These are phyloP conservation scores for Pyricularia sp. DNA, from an alignment of 2,329 filamentous ascomycete species.

Conservation along the genomic window DNA sequence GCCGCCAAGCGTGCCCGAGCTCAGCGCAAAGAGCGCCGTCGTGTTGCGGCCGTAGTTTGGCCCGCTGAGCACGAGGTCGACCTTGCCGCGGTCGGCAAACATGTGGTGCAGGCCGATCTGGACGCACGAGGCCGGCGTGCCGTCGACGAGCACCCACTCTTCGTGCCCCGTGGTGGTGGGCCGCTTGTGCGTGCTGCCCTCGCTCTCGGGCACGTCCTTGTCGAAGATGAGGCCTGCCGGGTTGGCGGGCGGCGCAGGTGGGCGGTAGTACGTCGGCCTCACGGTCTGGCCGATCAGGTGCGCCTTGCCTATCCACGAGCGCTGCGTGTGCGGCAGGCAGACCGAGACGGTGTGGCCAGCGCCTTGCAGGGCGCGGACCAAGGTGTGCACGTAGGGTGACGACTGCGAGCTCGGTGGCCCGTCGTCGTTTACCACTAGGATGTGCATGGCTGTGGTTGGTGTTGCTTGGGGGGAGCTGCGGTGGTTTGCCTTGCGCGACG, in stretches of 20 bases:
- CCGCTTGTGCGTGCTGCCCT: slow-evolving; percentile 58
- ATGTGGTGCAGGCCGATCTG: slow-evolving; percentile 78
- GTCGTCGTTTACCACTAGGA: slow-evolving; percentile 68
- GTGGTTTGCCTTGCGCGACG: background rate
- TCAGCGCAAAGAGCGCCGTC: slow-evolving; percentile 69
- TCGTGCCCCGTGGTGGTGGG: slow-evolving; percentile 42
- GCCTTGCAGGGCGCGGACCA: slow-evolving; percentile 59
- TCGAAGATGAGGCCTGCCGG: slow-evolving; percentile 24
- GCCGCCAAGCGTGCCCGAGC: slow-evolving; percentile 67
- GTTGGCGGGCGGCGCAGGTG: slow-evolving; percentile 26
- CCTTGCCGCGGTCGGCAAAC: slow-evolving; percentile 59
- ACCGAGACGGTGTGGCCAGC: slow-evolving; percentile 86
- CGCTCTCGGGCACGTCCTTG: slow-evolving; percentile 33
- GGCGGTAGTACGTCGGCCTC: slow-evolving; percentile 75
- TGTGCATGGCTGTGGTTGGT: slow-evolving; percentile 40
- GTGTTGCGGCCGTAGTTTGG: slow-evolving; percentile 81
- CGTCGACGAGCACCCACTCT: slow-evolving; percentile 75
- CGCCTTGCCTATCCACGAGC: slow-evolving; percentile 97
- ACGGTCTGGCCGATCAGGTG: slow-evolving; percentile 88
- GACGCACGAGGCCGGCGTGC: slow-evolving; percentile 71
- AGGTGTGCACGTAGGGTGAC: slow-evolving; percentile 70
- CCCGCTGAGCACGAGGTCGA: slow-evolving; percentile 70
- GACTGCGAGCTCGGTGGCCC: slow-evolving; percentile 70
- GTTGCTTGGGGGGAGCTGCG: background rate
- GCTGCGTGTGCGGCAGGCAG: slow-evolving; percentile 80